Conservation (phyloP, 495 filamentous ascomycete species). For the Hyaloscypha variabilis region DNA sequence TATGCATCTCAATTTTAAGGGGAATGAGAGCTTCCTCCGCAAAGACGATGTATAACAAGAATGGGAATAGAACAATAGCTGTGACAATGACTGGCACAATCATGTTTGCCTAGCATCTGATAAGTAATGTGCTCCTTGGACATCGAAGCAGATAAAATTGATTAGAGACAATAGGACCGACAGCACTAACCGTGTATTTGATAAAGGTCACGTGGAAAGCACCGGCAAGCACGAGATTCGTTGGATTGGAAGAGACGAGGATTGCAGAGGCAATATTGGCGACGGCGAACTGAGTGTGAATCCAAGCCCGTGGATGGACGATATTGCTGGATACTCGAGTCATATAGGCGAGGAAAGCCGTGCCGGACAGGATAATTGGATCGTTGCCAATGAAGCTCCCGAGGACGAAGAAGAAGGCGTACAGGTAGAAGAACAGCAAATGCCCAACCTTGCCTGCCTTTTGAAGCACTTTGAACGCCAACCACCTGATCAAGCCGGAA, state of each 20-base stretch:
- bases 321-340: conserved; percentile 71
- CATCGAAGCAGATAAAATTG: no score
- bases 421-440: conserved; percentile 67
- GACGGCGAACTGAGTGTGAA: conserved; percentile 66
- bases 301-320: conserved; percentile 66
- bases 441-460: conserved; percentile 62
- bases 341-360: conserved; percentile 72
- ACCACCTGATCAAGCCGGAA: conserved; percentile 64
- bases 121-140: no score
- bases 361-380: conserved; percentile 69
- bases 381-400: conserved; percentile 70
- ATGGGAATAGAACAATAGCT: conserved; percentile 63
- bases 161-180: no score
- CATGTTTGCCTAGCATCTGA: conserved; percentile 51
- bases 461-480: conserved; percentile 70
- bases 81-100: conserved; percentile 67
- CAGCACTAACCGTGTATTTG: conserved; percentile 49
- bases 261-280: conserved; percentile 71
- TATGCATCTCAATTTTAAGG: conserved; percentile 62
- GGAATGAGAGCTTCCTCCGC: conserved; percentile 63
- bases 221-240: conserved; percentile 70
- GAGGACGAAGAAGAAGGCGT: conserved; percentile 67
- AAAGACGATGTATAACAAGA: conserved; percentile 66
- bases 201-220: conserved; percentile 70
- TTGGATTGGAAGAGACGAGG: conserved; percentile 71